A percentile compares a stretch with the other conserved stretches of the same genome.
Conservation (phyloP, 2,329 filamentous ascomycete species). For the Biscogniauxia mediterranea region DNA sequence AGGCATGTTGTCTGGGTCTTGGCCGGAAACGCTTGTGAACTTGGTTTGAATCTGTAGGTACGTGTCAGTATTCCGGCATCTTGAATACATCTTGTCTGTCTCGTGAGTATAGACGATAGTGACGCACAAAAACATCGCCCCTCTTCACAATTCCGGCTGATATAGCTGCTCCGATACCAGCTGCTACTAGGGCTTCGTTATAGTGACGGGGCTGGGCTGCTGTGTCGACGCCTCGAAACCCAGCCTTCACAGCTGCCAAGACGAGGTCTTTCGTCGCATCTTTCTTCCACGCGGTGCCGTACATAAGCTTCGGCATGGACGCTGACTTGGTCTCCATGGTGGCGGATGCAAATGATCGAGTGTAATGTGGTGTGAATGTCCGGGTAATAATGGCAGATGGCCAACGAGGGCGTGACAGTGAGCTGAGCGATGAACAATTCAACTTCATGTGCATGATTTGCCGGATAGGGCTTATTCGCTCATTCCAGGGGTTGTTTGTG, state of each 20-base stretch:
- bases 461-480: neutral
- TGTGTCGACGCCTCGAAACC: slow-evolving; percentile 74
- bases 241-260: slow-evolving; percentile 62
- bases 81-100: slow-evolving; percentile 1
- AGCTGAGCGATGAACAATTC: neutral
- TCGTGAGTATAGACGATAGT: slow-evolving; percentile 3
- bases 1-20: slow-evolving; percentile 59
- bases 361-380: neutral
- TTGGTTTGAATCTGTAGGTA: slow-evolving; percentile 71
- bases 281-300: slow-evolving; percentile 87
- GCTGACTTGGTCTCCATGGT: slow-evolving; percentile 24
- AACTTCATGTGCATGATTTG: neutral
- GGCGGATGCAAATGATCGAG: neutral
- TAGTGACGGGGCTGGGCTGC: slow-evolving; percentile 79
- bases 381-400: too few relatives aligned
- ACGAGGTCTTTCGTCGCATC: slow-evolving; percentile 66
- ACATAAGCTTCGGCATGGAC: slow-evolving; percentile 57
- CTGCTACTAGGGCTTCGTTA: slow-evolving; percentile 67
- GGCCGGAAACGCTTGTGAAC: slow-evolving; percentile 64
- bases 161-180: slow-evolving; percentile 63
- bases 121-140: slow-evolving; percentile 61
- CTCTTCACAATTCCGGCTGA: slow-evolving; percentile 55
- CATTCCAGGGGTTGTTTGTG: neutral
- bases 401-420: neutral
- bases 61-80: slow-evolving; percentile 5